Conservation (phyloP, 345 rosid species). For the Kandelia obovata region DNA sequence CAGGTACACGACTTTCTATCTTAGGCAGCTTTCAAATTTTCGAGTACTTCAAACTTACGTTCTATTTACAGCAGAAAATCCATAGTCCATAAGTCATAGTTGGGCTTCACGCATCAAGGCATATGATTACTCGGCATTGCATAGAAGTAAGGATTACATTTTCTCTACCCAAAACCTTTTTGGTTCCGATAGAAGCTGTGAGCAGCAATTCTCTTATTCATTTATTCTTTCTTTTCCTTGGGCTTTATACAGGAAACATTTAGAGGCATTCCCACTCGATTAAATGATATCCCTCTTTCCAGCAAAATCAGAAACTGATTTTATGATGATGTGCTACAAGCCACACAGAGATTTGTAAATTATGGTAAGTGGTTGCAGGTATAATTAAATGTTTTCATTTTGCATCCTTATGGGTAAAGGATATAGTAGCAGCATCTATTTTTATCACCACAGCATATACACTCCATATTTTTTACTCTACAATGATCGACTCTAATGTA, state of each 20-base stretch:
- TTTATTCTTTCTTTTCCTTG: slow-evolving; percentile 30
- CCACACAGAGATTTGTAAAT: slow-evolving; percentile 62
- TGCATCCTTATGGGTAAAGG: background rate
- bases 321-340: slow-evolving; percentile 74
- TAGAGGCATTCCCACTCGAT: slow-evolving; percentile 86
- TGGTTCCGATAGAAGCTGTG: background rate
- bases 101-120: slow-evolving; percentile 3
- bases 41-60: slow-evolving; percentile 8
- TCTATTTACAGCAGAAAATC: slow-evolving; percentile 25
- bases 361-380: slow-evolving; percentile 77
- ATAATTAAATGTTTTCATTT: slow-evolving; percentile 6
- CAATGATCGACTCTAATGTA: too few relatives aligned
- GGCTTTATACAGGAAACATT: slow-evolving; percentile 60
- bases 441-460: too few relatives aligned
- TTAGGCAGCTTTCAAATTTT: background rate
- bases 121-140: background rate
- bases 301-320: slow-evolving; percentile 83
- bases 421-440: background rate
- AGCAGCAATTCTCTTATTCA: slow-evolving; percentile 15
- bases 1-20: background rate
- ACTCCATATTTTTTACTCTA: too few relatives aligned
- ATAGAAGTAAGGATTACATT: background rate
- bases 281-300: slow-evolving; percentile 91
- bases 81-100: slow-evolving; percentile 30
- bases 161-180: background rate